These are phyloP conservation scores for Eucalyptus viminalis DNA, from an alignment of 345 rosid genomes.

Conservation along the genomic window DNA sequence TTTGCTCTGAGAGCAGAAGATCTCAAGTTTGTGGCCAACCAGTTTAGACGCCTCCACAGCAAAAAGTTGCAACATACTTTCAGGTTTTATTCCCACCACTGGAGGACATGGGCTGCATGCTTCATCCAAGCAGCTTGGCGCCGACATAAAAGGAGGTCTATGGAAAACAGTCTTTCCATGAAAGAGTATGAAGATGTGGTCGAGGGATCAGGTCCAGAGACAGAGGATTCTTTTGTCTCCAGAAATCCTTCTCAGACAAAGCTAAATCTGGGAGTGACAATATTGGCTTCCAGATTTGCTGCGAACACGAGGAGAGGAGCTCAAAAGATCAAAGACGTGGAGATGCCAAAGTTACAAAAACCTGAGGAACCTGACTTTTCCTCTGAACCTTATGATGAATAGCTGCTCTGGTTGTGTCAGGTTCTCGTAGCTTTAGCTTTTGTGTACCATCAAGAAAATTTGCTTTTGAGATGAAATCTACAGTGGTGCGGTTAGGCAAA, in stretches of 20 bases:
- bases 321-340: conserved; percentile 50
- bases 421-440: background rate
- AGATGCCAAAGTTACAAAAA: conserved; percentile 65
- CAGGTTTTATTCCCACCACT: conserved; percentile 82
- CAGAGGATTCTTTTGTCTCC: conserved; percentile 1
- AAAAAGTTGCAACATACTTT: conserved; percentile 92
- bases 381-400: conserved; percentile 34
- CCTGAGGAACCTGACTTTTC: conserved; percentile 90
- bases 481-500: background rate
- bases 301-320: conserved; percentile 79
- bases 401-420: background rate
- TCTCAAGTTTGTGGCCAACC: conserved; percentile 86
- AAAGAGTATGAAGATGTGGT: conserved; percentile 24
- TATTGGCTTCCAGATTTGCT: conserved; percentile 77
- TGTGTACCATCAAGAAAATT: background rate
- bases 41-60: conserved; percentile 85
- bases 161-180: conserved; percentile 27
- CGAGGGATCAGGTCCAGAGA: background rate
- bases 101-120: conserved; percentile 98
- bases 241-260: conserved; percentile 23
- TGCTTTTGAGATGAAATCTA: background rate
- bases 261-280: conserved; percentile 55
- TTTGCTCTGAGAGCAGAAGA: conserved; percentile 87
- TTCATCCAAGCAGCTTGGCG: conserved; percentile 95
- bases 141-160: conserved; percentile 50